These are phyloP conservation scores for Phytophthora pluvialis DNA, from an alignment of 352 stramenopile species.

Conservation along the genomic window DNA sequence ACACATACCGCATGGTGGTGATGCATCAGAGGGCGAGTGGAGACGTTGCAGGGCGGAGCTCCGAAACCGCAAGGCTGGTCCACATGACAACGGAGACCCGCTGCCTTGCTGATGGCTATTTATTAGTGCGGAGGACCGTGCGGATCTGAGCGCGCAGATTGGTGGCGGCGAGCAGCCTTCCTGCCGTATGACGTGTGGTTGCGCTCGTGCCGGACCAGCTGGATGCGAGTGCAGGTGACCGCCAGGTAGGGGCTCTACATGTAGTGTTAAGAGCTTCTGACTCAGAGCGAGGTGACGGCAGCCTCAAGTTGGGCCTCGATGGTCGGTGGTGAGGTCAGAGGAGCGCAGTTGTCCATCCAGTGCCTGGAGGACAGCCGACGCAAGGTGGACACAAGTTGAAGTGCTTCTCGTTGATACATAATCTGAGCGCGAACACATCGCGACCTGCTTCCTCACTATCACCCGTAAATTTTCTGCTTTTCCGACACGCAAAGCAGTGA, in stretches of 20 bases:
- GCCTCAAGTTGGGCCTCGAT: neutral
- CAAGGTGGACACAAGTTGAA: conserved; percentile 22
- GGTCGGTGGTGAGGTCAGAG: too few relatives aligned
- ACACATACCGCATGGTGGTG: conserved; percentile 1
- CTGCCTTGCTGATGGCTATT: neutral
- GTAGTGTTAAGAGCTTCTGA: neutral
- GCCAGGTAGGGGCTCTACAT: neutral
- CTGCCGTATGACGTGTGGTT: neutral
- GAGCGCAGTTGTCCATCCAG: too few relatives aligned
- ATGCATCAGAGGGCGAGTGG: neutral
- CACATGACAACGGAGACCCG: conserved; percentile 2
- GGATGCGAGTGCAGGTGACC: conserved; percentile 1
- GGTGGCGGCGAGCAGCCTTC: neutral
- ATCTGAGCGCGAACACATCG: conserved; percentile 30
- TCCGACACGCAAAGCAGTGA: neutral
- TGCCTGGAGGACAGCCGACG: neutral
- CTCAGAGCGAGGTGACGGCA: neutral
- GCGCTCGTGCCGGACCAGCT: neutral
- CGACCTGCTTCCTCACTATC: conserved; percentile 16
- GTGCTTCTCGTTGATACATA: conserved; percentile 20
- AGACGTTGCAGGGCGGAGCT: neutral
- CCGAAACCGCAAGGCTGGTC: neutral
- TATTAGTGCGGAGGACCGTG: neutral
- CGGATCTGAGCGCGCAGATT: neutral
- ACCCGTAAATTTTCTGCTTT: conserved; percentile 15